Evolutionary conservation across 108 stramenopile species (phyloP).

Genomic region (Discostella stelligeroides): DNA sequence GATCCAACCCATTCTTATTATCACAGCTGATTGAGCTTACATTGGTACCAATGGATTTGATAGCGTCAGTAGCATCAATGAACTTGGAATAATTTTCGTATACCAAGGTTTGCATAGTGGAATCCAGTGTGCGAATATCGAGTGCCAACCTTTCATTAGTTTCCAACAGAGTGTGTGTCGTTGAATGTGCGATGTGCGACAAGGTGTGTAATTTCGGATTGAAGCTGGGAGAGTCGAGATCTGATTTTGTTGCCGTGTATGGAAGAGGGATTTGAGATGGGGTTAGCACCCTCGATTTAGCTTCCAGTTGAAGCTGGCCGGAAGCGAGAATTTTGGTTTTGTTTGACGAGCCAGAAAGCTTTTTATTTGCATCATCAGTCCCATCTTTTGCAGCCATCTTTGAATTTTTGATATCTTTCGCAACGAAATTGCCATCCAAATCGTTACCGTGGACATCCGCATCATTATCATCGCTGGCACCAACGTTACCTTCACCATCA

Average conservation of each 20-base stretch:
- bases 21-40: slow-evolving; percentile 41
- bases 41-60: slow-evolving; percentile 79
- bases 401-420: slow-evolving; percentile 24
- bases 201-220: slow-evolving; percentile 60
- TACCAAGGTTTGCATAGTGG: slow-evolving; percentile 97
- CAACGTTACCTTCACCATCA: slow-evolving; percentile 19
- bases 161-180: slow-evolving; percentile 68
- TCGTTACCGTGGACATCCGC: slow-evolving; percentile 38
- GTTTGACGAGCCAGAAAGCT: too few relatives aligned
- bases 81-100: slow-evolving; percentile 99
- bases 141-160: slow-evolving; percentile 71
- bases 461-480: slow-evolving; percentile 1
- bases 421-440: too few relatives aligned
- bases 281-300: slow-evolving; percentile 22
- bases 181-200: slow-evolving; percentile 56
- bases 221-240: slow-evolving; percentile 81
- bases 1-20: slow-evolving; percentile 52
- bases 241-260: slow-evolving; percentile 42
- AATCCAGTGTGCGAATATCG: slow-evolving; percentile 87
- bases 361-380: slow-evolving; percentile 1
- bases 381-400: slow-evolving; percentile 1
- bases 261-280: slow-evolving; percentile 44
- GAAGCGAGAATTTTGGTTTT: too few relatives aligned
- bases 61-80: slow-evolving; percentile 97
- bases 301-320: neutral